Evolutionary conservation across 2,329 filamentous ascomycete species (phyloP), one percentile per base, ranked within the genome.

Genomic region (Chaetomium sp.): DNA sequence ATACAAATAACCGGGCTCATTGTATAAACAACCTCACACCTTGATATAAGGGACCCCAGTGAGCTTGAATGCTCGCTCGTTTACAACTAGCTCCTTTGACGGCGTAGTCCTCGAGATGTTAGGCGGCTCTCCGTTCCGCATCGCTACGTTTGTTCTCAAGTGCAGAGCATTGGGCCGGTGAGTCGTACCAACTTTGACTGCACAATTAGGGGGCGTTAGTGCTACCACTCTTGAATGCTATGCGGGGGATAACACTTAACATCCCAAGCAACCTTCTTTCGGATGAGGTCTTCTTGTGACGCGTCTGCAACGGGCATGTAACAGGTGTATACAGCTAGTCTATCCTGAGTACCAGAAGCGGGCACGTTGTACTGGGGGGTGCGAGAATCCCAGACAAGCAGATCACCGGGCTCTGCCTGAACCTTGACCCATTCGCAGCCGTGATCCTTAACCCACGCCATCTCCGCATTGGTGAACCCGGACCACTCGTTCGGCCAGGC

Each of bases 111-210:
- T 53, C 25, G 29, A 23, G 23, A 53, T 31, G 49, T 10, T 19
- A 13, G 19, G 25, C 49, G 49, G 49, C 25, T 53, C 2, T 2
- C 49, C 49, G 25, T 53, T 53, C 12, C 49, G 49, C 49, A 19
- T 53, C 2, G 23, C 49, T 7, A 53, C 13, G 13, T 29, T 53
- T 19, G 25, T 53, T 19, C 49, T 25, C 25, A 13, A 53, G 49
- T 29, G 49, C 49, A 53, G 19, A 10, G 49, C 49, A 29, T 53
- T 53, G 25, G 49, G 49, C 49, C 49, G 29, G 49, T 53, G 23
- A 16, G 49, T 53, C 9, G 49, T 29, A 13, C 49, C 49, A 19
- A 53, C 12, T 25, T 53, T 53, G 13, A 25, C 49, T 53, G 25
- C 19, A 29, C 10, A 4, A 16, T 29, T 4, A 10, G 4, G 1